These are phyloP conservation scores for Lindgomyces ingoldianus DNA, from an alignment of 495 filamentous ascomycete species.

Conservation along the genomic window DNA sequence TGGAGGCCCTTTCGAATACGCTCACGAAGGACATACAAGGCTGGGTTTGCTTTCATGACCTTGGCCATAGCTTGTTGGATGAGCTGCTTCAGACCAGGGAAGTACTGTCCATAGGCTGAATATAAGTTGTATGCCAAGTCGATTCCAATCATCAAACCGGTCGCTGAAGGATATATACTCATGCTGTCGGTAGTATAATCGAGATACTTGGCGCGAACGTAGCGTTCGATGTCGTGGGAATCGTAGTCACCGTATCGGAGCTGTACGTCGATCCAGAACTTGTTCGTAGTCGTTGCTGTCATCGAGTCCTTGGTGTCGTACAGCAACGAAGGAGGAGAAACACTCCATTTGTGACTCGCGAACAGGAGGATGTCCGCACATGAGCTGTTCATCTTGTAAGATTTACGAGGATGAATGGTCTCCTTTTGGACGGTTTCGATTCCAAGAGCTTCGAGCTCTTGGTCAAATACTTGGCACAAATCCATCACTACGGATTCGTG, in stretches of 20 bases:
- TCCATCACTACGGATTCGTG: constrained; percentile 99
- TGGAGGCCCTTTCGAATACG: constrained; percentile 99
- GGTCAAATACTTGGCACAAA: constrained; percentile 98
- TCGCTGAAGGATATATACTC: constrained; percentile 98
- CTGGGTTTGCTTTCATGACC: constrained; percentile 99
- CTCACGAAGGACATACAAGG: constrained; percentile 92
- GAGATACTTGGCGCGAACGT: constrained; percentile 96
- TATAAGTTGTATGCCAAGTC: constrained; percentile 98
- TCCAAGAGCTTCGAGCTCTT: constrained; percentile 91
- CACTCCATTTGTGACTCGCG: constrained; percentile 98
- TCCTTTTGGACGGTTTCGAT: constrained; percentile 99
- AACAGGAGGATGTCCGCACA: constrained; percentile 98
- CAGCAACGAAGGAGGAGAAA: constrained; percentile 86
- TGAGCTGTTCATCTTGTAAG: constrained; percentile 99
- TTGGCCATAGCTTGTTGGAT: constrained; percentile 99
- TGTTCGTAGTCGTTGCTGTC: constrained; percentile 93
- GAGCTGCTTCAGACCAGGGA: constrained; percentile 95
- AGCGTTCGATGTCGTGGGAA: constrained; percentile 97
- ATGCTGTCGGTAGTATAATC: constrained; percentile 99
- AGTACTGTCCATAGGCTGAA: constrained; percentile 97
- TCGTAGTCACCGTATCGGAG: constrained; percentile 98
- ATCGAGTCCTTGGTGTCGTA: constrained; percentile 98
- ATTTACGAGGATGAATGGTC: constrained; percentile 98
- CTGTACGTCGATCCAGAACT: constrained; percentile 99
- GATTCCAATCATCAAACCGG: constrained; percentile 96